phyloP scores from a whole-genome alignment of 225 moss, liverwort and hornwort species.

The Marchantia paleacea region DNA sequence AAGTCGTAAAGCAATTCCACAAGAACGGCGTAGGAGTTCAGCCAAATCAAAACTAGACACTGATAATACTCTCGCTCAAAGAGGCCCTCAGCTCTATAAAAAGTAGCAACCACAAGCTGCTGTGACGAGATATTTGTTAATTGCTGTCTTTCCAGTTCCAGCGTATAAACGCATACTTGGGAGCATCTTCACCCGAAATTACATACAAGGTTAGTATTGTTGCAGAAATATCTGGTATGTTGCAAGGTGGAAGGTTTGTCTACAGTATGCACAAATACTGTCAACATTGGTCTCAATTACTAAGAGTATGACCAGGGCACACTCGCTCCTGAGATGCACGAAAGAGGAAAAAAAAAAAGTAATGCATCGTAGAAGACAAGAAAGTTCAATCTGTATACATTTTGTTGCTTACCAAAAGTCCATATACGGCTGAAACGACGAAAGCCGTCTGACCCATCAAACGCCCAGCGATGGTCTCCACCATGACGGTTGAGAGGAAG shows the following conservation, averaged over 20 bases:
- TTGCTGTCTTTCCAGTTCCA: no score
- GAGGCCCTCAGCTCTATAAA: no score
- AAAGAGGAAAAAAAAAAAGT: no score
- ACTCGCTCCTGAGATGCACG: background rate
- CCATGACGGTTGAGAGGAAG: slow-evolving; percentile 67
- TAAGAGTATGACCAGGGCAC: background rate
- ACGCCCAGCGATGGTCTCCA: slow-evolving; percentile 67
- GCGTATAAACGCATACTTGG: background rate
- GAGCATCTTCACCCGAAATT: background rate
- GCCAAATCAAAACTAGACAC: background rate
- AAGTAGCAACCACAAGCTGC: no score
- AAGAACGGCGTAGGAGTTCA: background rate
- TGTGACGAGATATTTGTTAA: no score
- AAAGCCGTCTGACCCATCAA: slow-evolving; percentile 53
- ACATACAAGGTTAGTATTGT: background rate
- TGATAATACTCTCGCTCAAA: no score
- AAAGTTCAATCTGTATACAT: background rate
- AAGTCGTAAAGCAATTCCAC: no score
- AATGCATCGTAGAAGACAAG: background rate
- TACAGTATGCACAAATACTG: background rate
- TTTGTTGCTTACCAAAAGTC: slow-evolving; percentile 37
- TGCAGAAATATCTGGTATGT: background rate
- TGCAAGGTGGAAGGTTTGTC: background rate
- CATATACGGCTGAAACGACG: slow-evolving; percentile 54
- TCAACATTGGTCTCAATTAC: background rate